These are phyloP conservation scores for Magnolia officinalis DNA, from an alignment of 164 flowering plant genomes.

Conservation along the genomic window DNA sequence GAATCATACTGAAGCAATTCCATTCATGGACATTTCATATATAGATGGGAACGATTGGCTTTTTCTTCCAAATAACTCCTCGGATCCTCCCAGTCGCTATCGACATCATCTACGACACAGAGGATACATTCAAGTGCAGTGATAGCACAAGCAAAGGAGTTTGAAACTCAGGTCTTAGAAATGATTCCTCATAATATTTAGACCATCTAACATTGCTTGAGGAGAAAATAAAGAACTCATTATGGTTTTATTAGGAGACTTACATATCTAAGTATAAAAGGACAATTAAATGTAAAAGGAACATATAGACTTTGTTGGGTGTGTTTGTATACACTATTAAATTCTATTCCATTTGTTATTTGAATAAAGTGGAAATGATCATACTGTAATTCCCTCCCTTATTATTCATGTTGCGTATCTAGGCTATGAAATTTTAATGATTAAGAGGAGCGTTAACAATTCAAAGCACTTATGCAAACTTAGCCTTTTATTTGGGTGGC, in stretches of 20 bases:
- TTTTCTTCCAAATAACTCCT: slow-evolving; percentile 11
- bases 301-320: too few species aligned
- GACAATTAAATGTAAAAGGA: too few species aligned
- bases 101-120: neutral
- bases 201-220: neutral
- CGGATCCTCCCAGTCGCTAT: neutral
- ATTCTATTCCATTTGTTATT: too few species aligned
- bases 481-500: too few species aligned
- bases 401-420: too few species aligned
- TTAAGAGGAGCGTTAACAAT: too few species aligned
- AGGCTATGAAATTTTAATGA: too few species aligned
- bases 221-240: neutral
- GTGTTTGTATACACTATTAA: too few species aligned
- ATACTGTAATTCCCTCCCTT: too few species aligned
- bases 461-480: too few species aligned
- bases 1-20: slow-evolving; percentile 40
- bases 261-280: too few species aligned
- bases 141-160: neutral
- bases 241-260: neutral
- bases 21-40: slow-evolving; percentile 48
- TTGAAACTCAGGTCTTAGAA: neutral
- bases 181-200: neutral
- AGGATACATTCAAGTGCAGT: slow-evolving; percentile 9
- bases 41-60: slow-evolving; percentile 76
- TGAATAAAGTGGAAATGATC: too few species aligned